A percentile compares a stretch with the other conserved stretches of the same genome.
phyloP scores from a whole-genome alignment of 129 eudicot genomes.

The Artemisia annua region DNA sequence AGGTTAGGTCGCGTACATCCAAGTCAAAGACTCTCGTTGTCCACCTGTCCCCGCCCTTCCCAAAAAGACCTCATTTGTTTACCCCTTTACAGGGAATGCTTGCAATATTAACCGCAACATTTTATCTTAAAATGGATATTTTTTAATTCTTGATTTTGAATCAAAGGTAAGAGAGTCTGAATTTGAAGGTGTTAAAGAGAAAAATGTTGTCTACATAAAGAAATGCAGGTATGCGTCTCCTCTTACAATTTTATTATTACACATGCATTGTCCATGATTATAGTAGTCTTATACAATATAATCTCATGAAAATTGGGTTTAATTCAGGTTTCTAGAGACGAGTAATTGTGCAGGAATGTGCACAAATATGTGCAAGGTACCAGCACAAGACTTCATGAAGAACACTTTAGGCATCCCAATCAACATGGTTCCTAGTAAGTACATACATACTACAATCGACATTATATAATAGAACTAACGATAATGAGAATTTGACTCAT shows the following conservation, averaged over 20 bases:
- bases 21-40: too few relatives aligned
- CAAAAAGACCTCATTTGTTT: too few relatives aligned
- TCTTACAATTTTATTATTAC: not conserved
- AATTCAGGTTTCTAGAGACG: constrained; percentile 61
- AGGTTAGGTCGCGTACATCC: too few relatives aligned
- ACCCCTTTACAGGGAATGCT: too few relatives aligned
- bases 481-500: not conserved
- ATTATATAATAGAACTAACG: not conserved
- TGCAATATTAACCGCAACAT: not conserved
- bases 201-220: constrained; percentile 57
- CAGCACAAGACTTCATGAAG: constrained; percentile 75
- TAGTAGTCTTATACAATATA: not conserved
- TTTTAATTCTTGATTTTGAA: not conserved
- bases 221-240: constrained; percentile 69
- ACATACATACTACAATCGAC: not conserved
- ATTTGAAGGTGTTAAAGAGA: constrained; percentile 64
- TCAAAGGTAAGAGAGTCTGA: constrained; percentile 71
- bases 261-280: too few relatives aligned
- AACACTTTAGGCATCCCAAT: constrained; percentile 60
- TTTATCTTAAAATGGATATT: not conserved
- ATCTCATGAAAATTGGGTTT: not conserved
- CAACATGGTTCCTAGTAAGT: constrained; percentile 86
- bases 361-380: constrained; percentile 77
- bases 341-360: constrained; percentile 81
- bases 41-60: too few relatives aligned